Evolutionary conservation across 768 basidiomycete genomes (phyloP), one percentile per base, ranked within the genome.

Genomic region (Polyporus arcularius): DNA sequence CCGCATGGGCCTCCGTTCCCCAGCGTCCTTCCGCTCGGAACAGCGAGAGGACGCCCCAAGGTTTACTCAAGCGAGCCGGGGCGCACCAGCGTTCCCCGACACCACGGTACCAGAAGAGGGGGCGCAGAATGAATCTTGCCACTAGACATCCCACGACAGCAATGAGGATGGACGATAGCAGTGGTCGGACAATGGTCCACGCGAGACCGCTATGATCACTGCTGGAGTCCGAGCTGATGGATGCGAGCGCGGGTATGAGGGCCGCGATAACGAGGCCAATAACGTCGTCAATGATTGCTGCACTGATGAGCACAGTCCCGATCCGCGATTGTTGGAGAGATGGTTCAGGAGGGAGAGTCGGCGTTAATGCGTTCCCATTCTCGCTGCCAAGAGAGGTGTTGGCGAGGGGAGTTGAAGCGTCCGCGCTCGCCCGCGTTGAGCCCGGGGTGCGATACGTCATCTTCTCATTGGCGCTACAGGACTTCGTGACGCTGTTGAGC

Each of bases 241-340:
- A 48, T 4, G 77, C 74, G 16, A 84, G 67, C 7, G 76, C 74
- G 8, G 77, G 72, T 14, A 88, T 77, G 46, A 88, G 79, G 26
- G 80, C 80, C 0, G 83, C 80, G 38, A 88, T 79, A 28, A 88
- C 78, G 4, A 89, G 79, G 0, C 85, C 85, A 15, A 84, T 74
- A 9, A 88, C 77, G 68, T 90, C 87, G 71, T 90, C 87, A 48
- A 87, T 75, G 12, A 89, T 73, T 0, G 88, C 88, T 1, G 86
- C 86, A 51, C 80, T 81, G 61, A 85, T 75, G 15, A 90, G 72
- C 0, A 87, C 79, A 2, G 82, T 80, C 0, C 87, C 86, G 0
- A 85, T 78, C 49, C 79, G 75, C 3, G 81, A 85, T 40, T 73
- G 73, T 28, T 77, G 74, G 32, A 86, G 70, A 12, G 62, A 45